Percentiles rank a stretch among this genome's conserved stretches.
Conservation (phyloP, 495 filamentous ascomycete genomes). For the Aspergillus egyptiacus region DNA sequence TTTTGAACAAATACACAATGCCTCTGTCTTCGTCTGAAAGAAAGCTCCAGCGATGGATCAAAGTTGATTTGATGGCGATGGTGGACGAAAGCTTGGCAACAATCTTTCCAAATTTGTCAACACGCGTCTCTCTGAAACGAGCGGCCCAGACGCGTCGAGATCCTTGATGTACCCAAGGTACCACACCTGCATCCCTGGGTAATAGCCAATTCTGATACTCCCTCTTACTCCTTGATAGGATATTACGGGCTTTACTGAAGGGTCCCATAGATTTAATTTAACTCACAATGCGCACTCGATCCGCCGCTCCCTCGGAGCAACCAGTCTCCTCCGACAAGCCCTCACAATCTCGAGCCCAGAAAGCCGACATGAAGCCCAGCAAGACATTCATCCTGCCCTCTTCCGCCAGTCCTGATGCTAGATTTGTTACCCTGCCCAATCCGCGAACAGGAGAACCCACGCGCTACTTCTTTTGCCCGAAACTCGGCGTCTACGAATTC, state of each 20-base stretch:
- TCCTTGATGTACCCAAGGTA: background rate
- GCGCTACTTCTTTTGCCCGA: conserved; percentile 77
- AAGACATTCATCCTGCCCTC: conserved; percentile 79
- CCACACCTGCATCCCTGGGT: background rate
- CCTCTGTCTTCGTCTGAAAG: background rate
- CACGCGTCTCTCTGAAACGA: conserved; percentile 25
- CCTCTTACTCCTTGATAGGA: background rate
- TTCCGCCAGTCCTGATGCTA: conserved; percentile 52
- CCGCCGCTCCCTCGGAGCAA: conserved; percentile 18
- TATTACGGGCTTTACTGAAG: too few relatives aligned
- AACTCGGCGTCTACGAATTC: conserved; percentile 78
- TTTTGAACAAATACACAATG: background rate
- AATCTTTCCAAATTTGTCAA: conserved; percentile 2
- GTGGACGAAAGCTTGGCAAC: conserved; percentile 22
- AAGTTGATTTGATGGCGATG: background rate
- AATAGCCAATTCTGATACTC: background rate
- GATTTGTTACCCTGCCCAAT: conserved; percentile 72
- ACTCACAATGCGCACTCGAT: conserved; percentile 29
- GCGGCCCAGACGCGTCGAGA: conserved; percentile 17
- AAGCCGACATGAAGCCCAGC: conserved; percentile 37
- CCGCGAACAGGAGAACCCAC: conserved; percentile 59
- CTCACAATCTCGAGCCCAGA: background rate
- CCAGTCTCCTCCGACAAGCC: conserved; percentile 8
- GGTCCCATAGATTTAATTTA: background rate
- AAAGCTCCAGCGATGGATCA: background rate